Percentiles rank a stretch among this genome's conserved stretches.
These are phyloP conservation scores for Ustilago curta DNA, from an alignment of 1,284 basidiomycete genomes.

Conservation along the genomic window DNA sequence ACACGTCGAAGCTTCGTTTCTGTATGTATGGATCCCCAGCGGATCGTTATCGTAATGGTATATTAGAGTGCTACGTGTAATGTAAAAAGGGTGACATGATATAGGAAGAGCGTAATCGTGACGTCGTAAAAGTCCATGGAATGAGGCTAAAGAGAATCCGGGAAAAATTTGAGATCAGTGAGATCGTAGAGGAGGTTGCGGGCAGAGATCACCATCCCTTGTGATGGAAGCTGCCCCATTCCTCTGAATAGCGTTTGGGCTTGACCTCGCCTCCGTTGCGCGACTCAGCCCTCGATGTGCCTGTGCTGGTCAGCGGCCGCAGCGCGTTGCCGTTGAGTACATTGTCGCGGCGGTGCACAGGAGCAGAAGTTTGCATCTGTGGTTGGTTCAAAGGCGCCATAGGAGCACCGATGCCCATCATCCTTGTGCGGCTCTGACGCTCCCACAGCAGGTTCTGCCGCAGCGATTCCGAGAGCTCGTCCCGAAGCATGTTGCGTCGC, in stretches of 20 bases:
- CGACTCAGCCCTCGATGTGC: slow-evolving; percentile 19
- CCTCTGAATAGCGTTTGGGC: slow-evolving; percentile 52
- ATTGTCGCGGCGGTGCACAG: slow-evolving; percentile 29
- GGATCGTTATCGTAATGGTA: slow-evolving; percentile 27
- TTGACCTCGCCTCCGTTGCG: slow-evolving; percentile 26
- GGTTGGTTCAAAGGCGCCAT: slow-evolving; percentile 29
- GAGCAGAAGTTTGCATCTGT: slow-evolving; percentile 12
- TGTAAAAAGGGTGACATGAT: slow-evolving; percentile 17
- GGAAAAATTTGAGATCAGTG: not conserved
- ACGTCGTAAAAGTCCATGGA: slow-evolving; percentile 32
- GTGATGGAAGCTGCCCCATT: slow-evolving; percentile 64
- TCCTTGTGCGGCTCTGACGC: slow-evolving; percentile 71
- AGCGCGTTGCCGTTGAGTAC: slow-evolving; percentile 57
- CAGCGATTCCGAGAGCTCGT: slow-evolving; percentile 86
- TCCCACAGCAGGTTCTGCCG: slow-evolving; percentile 87
- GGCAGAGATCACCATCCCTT: slow-evolving; percentile 56
- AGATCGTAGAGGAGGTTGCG: not conserved
- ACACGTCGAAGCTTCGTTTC: not conserved
- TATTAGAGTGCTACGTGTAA: slow-evolving; percentile 21
- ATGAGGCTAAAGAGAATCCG: not conserved
- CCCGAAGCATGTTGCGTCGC: slow-evolving; percentile 82
- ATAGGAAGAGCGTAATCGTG: slow-evolving; percentile 12
- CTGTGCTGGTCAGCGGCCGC: slow-evolving; percentile 55
- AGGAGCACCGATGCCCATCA: slow-evolving; percentile 63
- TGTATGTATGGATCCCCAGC: slow-evolving; percentile 6